Evolutionary conservation across 768 basidiomycete genomes (phyloP), one percentile per base, ranked within the genome.

Genomic region (Clitopilus passeckerianus): DNA sequence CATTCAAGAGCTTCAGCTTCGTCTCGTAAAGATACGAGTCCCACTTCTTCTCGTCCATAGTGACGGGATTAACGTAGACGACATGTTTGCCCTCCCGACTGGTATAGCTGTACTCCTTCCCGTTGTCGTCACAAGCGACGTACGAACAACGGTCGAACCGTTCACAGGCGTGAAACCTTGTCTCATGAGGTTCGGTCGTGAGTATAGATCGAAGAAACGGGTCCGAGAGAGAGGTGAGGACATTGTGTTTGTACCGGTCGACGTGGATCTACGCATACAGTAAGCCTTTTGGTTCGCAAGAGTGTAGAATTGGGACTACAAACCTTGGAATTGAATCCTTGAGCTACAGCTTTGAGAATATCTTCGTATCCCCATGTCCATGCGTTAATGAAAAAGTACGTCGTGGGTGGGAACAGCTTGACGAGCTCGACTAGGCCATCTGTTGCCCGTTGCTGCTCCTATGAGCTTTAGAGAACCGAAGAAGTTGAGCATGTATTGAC

Each of bases 351-450:
- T 66, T 93, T 91, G 27, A 97, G 75, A 14, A 95, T 75, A 58
- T 95, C 92, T 71, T 99, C 96, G 69, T 97, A 98, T 0, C 96
- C 96, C 88, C 91, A 95, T 0, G 95, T 96, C 96, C 96, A 99
- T 0, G 84, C 69, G 67, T 97, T 96, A 59, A 99, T 78, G 74
- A 90, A 98, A 74, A 98, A 97, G 57, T 84, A 77, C 0, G 87
- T 87, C 4, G 79, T 74, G 0, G 75, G 61, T 0, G 93, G 89
- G 59, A 88, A 90, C 2, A 86, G 67, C 9, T 77, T 74, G 71
- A 98, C 88, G 0, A 97, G 77, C 16, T 83, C 74, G 18, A 93
- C 71, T 2, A 96, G 73, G 1, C 87, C 90, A 23, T 74, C 63
- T 0, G 86, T 83, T 0, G 91, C 94, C 16, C 80, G 75, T 20